A percentile compares a stretch with the other conserved stretches of the same genome.
These are phyloP conservation scores for Plenodomus lindquistii DNA, from an alignment of 2,329 filamentous ascomycete genomes.

Conservation along the genomic window DNA sequence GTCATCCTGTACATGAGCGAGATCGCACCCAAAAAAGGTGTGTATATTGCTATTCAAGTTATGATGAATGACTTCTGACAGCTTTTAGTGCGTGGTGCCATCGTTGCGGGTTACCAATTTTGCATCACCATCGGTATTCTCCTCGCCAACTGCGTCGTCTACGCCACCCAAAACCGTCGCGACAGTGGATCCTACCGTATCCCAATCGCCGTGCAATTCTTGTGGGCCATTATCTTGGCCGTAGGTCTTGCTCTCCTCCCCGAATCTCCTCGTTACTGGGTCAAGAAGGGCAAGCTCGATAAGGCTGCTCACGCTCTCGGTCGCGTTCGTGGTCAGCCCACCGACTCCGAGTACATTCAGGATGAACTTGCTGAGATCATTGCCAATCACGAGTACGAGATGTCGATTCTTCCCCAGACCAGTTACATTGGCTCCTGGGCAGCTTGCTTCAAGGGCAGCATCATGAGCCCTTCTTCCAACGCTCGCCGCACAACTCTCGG, in stretches of 20 bases:
- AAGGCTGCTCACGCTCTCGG: conserved; percentile 67
- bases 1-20: conserved; percentile 52
- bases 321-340: conserved; percentile 73
- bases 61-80: conserved; percentile 39
- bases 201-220: conserved; percentile 78
- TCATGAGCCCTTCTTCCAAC: conserved; percentile 56
- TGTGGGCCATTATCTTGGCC: conserved; percentile 78
- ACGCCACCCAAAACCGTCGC: conserved; percentile 66
- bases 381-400: conserved; percentile 89
- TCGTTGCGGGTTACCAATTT: conserved; percentile 78
- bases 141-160: conserved; percentile 75
- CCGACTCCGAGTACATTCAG: conserved; percentile 76
- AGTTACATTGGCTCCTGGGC: conserved; percentile 61
- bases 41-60: too few species aligned
- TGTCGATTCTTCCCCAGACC: conserved; percentile 54
- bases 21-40: neutral
- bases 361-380: conserved; percentile 83
- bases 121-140: conserved; percentile 80
- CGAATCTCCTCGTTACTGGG: conserved; percentile 84
- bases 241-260: conserved; percentile 75
- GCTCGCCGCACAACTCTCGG: conserved; percentile 53
- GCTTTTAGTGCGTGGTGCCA: conserved; percentile 75
- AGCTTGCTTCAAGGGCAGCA: conserved; percentile 62
- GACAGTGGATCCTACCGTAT: conserved; percentile 75
- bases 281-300: conserved; percentile 75